Evolutionary conservation across 306 rosid genomes (phyloP).

Genomic region (Vicia sativa): DNA sequence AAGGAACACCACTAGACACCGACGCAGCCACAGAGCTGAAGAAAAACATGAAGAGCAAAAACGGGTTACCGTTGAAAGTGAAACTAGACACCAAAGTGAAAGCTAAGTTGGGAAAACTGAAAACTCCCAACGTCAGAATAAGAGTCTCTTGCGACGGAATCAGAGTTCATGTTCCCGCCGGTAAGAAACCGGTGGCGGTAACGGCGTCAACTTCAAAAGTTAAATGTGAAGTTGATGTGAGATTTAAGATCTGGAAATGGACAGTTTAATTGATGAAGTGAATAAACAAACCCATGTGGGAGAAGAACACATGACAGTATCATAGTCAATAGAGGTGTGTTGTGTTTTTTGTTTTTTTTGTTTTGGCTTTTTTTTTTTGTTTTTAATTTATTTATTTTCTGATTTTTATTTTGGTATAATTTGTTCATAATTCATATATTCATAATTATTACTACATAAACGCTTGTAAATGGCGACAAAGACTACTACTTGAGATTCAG

Average conservation of each 20-base stretch:
- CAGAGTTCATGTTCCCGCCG: slow-evolving; percentile 56
- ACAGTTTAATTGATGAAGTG: slow-evolving; percentile 47
- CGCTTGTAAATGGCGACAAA: slow-evolving; percentile 24
- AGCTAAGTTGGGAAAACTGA: slow-evolving; percentile 60
- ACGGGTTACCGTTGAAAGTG: slow-evolving; percentile 63
- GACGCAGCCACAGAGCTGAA: slow-evolving; percentile 44
- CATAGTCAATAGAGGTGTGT: slow-evolving; percentile 31
- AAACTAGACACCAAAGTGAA: slow-evolving; percentile 72
- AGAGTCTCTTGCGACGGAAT: slow-evolving; percentile 78
- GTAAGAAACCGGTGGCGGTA: slow-evolving; percentile 68
- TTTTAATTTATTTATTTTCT: background rate
- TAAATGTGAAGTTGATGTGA: slow-evolving; percentile 67
- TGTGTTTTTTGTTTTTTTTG: background rate
- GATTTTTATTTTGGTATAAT: slow-evolving; percentile 25
- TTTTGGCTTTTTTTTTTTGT: background rate
- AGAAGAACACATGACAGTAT: background rate
- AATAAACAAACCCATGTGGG: background rate
- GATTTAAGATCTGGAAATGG: slow-evolving; percentile 99
- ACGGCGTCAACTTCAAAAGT: slow-evolving; percentile 66
- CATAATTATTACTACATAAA: background rate
- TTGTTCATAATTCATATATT: slow-evolving; percentile 24
- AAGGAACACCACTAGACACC: slow-evolving; percentile 39
- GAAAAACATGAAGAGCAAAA: slow-evolving; percentile 60
- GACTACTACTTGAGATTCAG: background rate
- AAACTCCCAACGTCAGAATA: slow-evolving; percentile 66